Conservation (phyloP, 2,329 filamentous ascomycete genomes). For the Botryosphaeria dothidea region DNA sequence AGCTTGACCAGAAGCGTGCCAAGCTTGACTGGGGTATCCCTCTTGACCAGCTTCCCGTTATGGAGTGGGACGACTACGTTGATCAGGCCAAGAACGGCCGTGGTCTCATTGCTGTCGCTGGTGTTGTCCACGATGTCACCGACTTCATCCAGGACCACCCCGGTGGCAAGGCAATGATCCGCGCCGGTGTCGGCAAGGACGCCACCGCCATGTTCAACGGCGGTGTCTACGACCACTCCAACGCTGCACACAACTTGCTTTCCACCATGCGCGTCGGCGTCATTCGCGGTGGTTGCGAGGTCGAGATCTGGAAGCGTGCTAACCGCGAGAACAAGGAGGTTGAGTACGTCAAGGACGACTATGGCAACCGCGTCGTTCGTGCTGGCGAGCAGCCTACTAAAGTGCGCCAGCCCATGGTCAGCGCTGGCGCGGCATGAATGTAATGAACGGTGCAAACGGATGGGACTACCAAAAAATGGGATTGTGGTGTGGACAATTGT, state of each 20-base stretch:
- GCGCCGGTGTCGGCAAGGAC: slow-evolving; percentile 44
- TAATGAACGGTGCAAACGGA: not conserved
- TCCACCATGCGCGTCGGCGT: slow-evolving; percentile 46
- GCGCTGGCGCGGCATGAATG: slow-evolving; percentile 76
- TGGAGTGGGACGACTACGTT: slow-evolving; percentile 47
- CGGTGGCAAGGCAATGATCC: slow-evolving; percentile 45
- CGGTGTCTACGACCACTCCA: slow-evolving; percentile 45
- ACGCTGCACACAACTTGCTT: slow-evolving; percentile 45
- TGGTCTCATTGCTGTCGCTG: slow-evolving; percentile 42
- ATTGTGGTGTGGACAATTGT: not conserved
- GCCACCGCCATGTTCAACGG: slow-evolving; percentile 48
- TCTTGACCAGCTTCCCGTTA: slow-evolving; percentile 45
- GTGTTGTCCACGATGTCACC: slow-evolving; percentile 45
- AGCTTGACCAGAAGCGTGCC: slow-evolving; percentile 46
- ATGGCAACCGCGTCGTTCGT: slow-evolving; percentile 79
- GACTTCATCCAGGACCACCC: slow-evolving; percentile 46
- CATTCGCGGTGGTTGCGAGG: slow-evolving; percentile 45
- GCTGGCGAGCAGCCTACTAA: slow-evolving; percentile 85
- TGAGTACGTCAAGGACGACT: slow-evolving; percentile 75
- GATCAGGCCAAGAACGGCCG: slow-evolving; percentile 45
- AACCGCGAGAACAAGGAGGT: slow-evolving; percentile 65
- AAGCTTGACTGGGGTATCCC: slow-evolving; percentile 47
- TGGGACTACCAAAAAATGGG: not conserved
- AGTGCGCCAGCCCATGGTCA: slow-evolving; percentile 75
- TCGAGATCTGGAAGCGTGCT: slow-evolving; percentile 48